Base-by-base conservation (phyloP, 192 early-diverging fungal species). In the Radiomyces spectabilis region DNA sequence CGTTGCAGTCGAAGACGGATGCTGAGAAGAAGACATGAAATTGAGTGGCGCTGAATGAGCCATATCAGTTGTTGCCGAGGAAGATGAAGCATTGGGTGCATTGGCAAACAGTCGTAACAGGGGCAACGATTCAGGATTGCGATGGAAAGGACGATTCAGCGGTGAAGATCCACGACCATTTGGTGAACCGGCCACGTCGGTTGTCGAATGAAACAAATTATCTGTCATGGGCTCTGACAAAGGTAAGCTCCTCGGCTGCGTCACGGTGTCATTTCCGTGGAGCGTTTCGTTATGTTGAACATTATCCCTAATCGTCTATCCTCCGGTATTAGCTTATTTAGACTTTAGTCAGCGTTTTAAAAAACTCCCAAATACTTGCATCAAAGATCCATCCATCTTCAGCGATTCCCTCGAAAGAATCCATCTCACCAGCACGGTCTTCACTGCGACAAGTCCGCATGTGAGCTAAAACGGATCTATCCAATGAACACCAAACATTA, bases 301-400 rank as follows among this genome's bases (percentile, higher is more conserved):
- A 47, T 25, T n/a, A 19, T 2, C 4, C 33, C 46, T 21, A 18
- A 44, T 45, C 22, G 25, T 24, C 24, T 32, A 27, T 27, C 25
- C 10, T 10, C 13, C 42, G n/a, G n/a, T n/a, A n/a, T n/a, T n/a
- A n/a, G n/a, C n/a, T n/a, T n/a, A n/a, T n/a, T n/a, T n/a, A n/a
- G n/a, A n/a, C n/a, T n/a, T n/a, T n/a, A n/a, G n/a, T n/a, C n/a
- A n/a, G n/a, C n/a, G n/a, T n/a, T n/a, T n/a, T n/a, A n/a, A n/a
- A n/a, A n/a, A n/a, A n/a, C n/a, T n/a, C n/a, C n/a, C n/a, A n/a
- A n/a, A n/a, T 29, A 56, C 69, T 57, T 70, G 75, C 75, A 62
- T 78, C 76, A 57, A 81, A 81, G 33, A 68, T 53, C 79, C 79
- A 81, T 18, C 52, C 65, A 48, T 78, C 74, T 34, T 58, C 37